Evolutionary conservation across 306 rosid species (phyloP), one percentile per base, ranked within the genome.

Genomic region (Albizia julibrissin): DNA sequence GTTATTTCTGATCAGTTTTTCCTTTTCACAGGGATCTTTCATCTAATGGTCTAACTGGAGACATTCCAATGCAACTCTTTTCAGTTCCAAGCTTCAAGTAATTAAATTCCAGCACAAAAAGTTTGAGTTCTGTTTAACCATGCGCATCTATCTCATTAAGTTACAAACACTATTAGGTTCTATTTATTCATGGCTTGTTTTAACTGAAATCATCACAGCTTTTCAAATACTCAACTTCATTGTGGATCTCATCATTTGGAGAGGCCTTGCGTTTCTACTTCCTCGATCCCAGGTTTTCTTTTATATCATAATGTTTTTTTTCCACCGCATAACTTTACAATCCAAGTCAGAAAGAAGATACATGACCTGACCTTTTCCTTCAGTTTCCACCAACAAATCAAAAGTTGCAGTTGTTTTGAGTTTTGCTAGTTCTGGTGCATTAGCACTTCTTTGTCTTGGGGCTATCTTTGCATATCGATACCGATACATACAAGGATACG

Each of bases 21-120:
- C 52, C 58, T 18, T 82, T 76, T 82, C 56, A 72, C 92, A 95
- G 99, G 90, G 98, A 95, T 82, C 91, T 95, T 84, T 95, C 99
- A 78, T 91, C 88, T 18, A 95, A 86, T 84, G 87, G 39, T 75
- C 87, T 95, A 10, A 84, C 86, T 4, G 97, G 99, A 89, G 86
- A 81, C 86, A 87, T 95, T 80, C 98, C 98, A 29, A 52, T 43
- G 75, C 91, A 88, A 72, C 92, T 95, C 74, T 90, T 89, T 78
- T 88, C 96, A 58, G 80, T 90, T 87, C 88, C 88, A 59, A 80
- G 80, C 58, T 93, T 89, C 83, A 93, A 91, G 98, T 93, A 47
- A 47, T 14, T 47, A 90, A 87, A 72, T 75, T 79, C 79, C 50
- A 50, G 43, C 24, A 68, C 13, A 52, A 83, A 83, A 58, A 81